phyloP scores from a whole-genome alignment of 1,284 basidiomycete species.

The Stygiomarasmius scandens region DNA sequence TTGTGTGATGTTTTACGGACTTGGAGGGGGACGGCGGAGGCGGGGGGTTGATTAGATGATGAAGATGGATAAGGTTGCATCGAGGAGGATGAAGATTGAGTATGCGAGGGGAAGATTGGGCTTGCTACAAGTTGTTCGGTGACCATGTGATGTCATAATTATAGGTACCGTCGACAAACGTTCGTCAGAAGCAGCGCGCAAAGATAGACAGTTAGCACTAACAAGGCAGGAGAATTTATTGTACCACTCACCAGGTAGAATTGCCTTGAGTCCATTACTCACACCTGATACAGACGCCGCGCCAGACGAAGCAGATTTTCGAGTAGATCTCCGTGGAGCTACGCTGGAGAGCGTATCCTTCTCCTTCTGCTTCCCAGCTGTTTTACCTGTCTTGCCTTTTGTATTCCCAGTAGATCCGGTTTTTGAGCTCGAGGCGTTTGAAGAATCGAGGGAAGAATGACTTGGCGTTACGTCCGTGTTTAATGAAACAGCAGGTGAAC shows the following conservation, averaged over 20 bases:
- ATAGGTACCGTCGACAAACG: neutral
- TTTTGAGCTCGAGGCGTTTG: conserved; percentile 21
- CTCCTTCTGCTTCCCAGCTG: conserved; percentile 17
- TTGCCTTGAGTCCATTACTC: conserved; percentile 53
- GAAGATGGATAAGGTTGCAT: neutral
- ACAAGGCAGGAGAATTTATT: neutral
- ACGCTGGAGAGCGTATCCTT: too few relatives aligned
- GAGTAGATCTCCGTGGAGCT: conserved; percentile 21
- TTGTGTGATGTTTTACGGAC: conserved; percentile 91
- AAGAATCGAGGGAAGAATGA: too few relatives aligned
- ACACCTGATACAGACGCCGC: neutral
- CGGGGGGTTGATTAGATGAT: conserved; percentile 22
- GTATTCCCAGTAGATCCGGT: neutral
- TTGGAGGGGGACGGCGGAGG: conserved; percentile 33
- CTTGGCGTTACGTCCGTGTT: conserved; percentile 4
- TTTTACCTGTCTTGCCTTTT: neutral
- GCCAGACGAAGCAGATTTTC: conserved; percentile 6
- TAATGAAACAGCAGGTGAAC: conserved; percentile 18
- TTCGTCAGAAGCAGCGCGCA: neutral
- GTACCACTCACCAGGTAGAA: conserved; percentile 60
- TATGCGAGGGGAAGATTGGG: neutral
- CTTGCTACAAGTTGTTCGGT: neutral
- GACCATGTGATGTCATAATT: neutral
- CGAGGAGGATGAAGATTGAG: neutral
- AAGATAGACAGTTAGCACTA: neutral